Conservation (phyloP, 108 stramenopile species). For the Cyclostephanos tholiformis region DNA sequence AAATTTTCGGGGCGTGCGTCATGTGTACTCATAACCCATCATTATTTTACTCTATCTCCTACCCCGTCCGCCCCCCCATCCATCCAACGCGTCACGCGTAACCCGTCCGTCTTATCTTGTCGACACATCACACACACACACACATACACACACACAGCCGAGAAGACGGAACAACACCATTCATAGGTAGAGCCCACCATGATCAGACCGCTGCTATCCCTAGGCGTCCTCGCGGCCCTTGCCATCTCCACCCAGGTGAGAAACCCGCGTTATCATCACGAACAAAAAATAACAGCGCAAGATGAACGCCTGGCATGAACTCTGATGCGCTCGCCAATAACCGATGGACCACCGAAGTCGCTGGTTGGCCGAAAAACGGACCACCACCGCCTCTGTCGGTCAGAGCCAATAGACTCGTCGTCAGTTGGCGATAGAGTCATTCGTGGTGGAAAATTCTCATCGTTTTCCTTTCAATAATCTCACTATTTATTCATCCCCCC, state of each 20-base stretch:
- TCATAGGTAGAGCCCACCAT: conserved; percentile 17
- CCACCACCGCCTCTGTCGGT: no score
- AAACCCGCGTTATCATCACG: not conserved
- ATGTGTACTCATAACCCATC: no score
- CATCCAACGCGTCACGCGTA: no score
- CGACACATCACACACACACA: not conserved
- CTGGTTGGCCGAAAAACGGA: no score
- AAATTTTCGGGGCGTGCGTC: no score
- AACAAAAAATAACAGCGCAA: not conserved
- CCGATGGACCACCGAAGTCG: not conserved
- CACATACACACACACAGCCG: not conserved
- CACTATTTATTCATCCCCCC: not conserved
- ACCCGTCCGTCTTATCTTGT: no score
- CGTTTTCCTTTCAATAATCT: not conserved
- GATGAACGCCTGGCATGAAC: not conserved
- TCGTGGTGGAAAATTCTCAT: not conserved
- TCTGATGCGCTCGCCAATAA: not conserved
- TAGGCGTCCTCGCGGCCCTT: conserved; percentile 40
- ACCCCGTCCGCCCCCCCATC: no score
- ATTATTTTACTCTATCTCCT: no score
- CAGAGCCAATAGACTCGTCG: not conserved
- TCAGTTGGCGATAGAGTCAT: not conserved
- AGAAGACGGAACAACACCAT: not conserved
- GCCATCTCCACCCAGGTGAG: conserved; percentile 49
- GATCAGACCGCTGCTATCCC: conserved; percentile 45